Evolutionary conservation across 495 filamentous ascomycete species (phyloP).

Genomic region (Aspergillus conjunctus): DNA sequence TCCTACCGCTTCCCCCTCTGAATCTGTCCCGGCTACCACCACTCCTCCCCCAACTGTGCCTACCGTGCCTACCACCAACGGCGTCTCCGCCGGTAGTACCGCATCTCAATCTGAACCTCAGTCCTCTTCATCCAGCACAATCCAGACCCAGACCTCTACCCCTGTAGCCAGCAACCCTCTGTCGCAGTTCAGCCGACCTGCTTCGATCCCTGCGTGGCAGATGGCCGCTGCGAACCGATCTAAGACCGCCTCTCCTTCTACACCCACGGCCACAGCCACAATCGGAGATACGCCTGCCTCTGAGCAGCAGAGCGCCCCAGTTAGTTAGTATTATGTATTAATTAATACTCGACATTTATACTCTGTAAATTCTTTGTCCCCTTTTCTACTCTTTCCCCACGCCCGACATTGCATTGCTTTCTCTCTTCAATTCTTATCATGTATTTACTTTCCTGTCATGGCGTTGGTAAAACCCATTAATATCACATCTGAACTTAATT

Average conservation of each 20-base stretch:
- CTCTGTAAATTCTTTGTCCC: conserved; percentile 17
- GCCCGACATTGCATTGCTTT: conserved; percentile 6
- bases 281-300: conserved; percentile 21
- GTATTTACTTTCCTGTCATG: conserved; percentile 1
- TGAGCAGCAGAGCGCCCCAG: conserved; percentile 37
- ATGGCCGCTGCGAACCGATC: conserved; percentile 70
- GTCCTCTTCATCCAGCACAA: conserved; percentile 39
- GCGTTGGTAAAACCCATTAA: background rate
- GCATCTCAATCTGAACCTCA: conserved; percentile 37
- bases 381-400: conserved; percentile 13
- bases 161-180: conserved; percentile 39
- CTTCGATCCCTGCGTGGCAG: conserved; percentile 91
- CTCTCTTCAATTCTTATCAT: background rate
- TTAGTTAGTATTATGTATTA: conserved; percentile 28
- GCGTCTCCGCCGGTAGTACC: conserved; percentile 36
- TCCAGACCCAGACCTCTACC: conserved; percentile 38
- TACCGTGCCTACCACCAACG: conserved; percentile 28
- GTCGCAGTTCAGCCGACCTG: conserved; percentile 51
- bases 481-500: background rate
- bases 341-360: conserved; percentile 1
- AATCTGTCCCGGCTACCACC: conserved; percentile 32
- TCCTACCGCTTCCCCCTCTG: conserved; percentile 29
- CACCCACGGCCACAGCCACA: conserved; percentile 26
- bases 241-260: conserved; percentile 43
- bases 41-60: conserved; percentile 31